A percentile compares a stretch with the other conserved stretches of the same genome.
Evolutionary conservation across 352 stramenopile genomes (phyloP).

Genomic region (Globisporangium echinulatum): DNA sequence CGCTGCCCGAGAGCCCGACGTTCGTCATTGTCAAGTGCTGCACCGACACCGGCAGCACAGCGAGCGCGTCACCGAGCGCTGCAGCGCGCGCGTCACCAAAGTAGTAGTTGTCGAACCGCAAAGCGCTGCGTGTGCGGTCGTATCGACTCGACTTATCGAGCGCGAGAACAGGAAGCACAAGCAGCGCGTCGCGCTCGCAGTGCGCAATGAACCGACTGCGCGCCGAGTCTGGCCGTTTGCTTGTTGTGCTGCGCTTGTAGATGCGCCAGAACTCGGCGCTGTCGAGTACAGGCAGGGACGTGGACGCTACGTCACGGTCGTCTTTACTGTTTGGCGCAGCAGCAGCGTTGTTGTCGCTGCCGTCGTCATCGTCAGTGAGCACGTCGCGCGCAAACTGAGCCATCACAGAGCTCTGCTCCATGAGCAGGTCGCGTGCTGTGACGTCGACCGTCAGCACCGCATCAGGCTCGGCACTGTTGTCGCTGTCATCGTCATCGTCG

Average conservation of each 20-base stretch:
- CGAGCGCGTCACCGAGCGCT: constrained; percentile 49
- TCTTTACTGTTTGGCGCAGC: too few relatives aligned
- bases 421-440: neutral
- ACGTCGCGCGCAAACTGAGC: constrained; percentile 49
- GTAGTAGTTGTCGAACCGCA: constrained; percentile 72
- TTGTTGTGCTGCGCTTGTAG: constrained; percentile 39
- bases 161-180: constrained; percentile 65
- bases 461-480: neutral
- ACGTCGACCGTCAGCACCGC: neutral
- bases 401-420: neutral
- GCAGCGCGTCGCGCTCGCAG: constrained; percentile 45
- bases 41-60: constrained; percentile 48
- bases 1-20: constrained; percentile 46
- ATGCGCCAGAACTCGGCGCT: constrained; percentile 46
- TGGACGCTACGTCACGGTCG: neutral
- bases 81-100: constrained; percentile 63
- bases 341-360: neutral
- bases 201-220: constrained; percentile 54
- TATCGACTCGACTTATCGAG: constrained; percentile 42
- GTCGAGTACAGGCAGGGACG: neutral
- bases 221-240: constrained; percentile 37
- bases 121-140: constrained; percentile 25
- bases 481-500: constrained; percentile 8
- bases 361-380: constrained; percentile 21
- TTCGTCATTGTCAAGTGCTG: constrained; percentile 68